Evolutionary conservation across 2,329 filamentous ascomycete genomes (phyloP), one percentile per base, ranked within the genome.

Genomic region (Sarocladium strictum): DNA sequence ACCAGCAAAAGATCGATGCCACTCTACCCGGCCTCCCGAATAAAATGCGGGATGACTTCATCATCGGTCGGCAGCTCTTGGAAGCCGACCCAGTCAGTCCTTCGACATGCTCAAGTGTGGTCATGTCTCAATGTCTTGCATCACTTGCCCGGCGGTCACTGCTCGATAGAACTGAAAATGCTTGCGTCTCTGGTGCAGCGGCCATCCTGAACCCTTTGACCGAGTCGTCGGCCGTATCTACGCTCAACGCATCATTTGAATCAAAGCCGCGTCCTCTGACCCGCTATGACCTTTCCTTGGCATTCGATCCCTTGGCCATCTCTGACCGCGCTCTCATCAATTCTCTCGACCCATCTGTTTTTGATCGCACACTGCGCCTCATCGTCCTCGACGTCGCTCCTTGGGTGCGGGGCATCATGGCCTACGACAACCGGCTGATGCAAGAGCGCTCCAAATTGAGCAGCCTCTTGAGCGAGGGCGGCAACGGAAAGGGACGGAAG

Each of bases 341-440:
- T 7, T 74, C 74, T 41, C 75, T 90, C 1, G 81, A 84, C 32
- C 77, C 87, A 0, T 92, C 89, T 0, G 83, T 87, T 0, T 90
- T 96, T 60, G 90, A 96, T 62, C 83, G 88, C 41, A 83, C 84
- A 0, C 72, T 87, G 62, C 67, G 69, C 0, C 74, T 85, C 19
- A 82, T 96, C 29, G 78, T 81, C 0, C 73, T 86, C 12, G 94
- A 99, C 59, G 76, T 97, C 2, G 92, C 91, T 0, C 94, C 95
- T 0, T 97, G 90, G 67, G 81, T 97, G n/a, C 87, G 95, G 11
- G 78, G 80, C 35, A 97, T 99, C 57, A 84, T 93, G 2, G 77
- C 84, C 0, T 88, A 86, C 64, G 93, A 97, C 61, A 73, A 83
- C 19, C 77, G 76, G 1, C 78, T 94, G 1, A 86, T 90, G 63